These are phyloP conservation scores for Heliamphora exappendiculata DNA, from an alignment of 148 eudicot genomes.

Conservation along the genomic window DNA sequence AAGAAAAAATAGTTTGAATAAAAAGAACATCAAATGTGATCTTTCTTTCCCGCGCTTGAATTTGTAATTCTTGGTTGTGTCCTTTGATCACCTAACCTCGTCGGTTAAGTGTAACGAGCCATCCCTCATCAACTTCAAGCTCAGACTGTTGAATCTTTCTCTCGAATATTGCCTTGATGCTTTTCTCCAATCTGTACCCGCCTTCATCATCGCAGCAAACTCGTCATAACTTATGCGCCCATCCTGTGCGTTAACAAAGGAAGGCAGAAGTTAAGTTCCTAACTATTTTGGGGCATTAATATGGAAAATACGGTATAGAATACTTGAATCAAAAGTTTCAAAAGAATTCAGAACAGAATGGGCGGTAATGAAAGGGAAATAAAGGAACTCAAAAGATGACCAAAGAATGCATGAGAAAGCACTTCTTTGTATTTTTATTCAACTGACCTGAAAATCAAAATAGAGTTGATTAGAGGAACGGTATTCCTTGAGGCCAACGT, in stretches of 20 bases:
- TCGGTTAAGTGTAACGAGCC: slow-evolving; percentile 41
- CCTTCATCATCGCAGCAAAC: slow-evolving; percentile 77
- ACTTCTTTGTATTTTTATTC: background rate
- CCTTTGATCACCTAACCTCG: slow-evolving; percentile 38
- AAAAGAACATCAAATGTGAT: background rate
- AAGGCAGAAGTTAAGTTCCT: background rate
- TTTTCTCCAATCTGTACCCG: slow-evolving; percentile 80
- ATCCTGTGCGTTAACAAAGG: slow-evolving; percentile 35
- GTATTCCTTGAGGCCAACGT: background rate
- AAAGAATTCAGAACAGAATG: background rate
- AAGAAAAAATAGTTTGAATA: background rate
- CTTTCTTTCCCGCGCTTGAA: background rate
- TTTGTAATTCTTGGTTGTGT: background rate
- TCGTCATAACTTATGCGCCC: slow-evolving; percentile 77
- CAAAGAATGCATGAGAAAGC: background rate
- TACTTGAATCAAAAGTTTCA: background rate
- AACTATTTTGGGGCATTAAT: background rate
- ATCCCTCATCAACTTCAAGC: slow-evolving; percentile 57
- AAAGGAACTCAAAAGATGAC: background rate
- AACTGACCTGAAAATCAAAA: background rate
- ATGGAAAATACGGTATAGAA: background rate
- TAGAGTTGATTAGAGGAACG: background rate
- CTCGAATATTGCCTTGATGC: slow-evolving; percentile 81
- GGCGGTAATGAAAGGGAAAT: background rate
- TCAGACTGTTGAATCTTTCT: slow-evolving; percentile 62